These are phyloP conservation scores for Kwoniella pini DNA, from an alignment of 768 basidiomycete genomes.

Conservation along the genomic window DNA sequence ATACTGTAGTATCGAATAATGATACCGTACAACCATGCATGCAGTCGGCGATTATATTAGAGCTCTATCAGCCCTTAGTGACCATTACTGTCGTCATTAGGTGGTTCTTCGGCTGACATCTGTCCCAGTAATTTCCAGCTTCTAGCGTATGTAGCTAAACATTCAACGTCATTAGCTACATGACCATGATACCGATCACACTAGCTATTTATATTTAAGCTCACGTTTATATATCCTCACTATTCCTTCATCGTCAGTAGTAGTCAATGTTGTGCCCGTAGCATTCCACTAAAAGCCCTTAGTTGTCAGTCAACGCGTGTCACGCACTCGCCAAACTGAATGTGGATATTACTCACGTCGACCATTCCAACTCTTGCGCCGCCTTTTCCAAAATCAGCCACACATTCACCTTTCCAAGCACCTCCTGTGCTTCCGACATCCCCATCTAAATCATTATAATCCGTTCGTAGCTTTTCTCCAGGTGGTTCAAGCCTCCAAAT, in stretches of 20 bases:
- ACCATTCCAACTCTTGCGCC: slow-evolving; percentile 76
- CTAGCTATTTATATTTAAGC: slow-evolving; percentile 7
- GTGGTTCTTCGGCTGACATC: slow-evolving; percentile 52
- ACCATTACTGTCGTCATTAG: slow-evolving; percentile 19
- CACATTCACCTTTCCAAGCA: slow-evolving; percentile 73
- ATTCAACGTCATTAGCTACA: too few species aligned
- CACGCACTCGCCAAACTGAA: too few species aligned
- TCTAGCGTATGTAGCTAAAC: slow-evolving; percentile 50
- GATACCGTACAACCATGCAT: too few species aligned
- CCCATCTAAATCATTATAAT: slow-evolving; percentile 33
- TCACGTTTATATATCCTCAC: slow-evolving; percentile 69
- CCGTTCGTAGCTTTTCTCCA: slow-evolving; percentile 12
- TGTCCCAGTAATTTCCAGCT: slow-evolving; percentile 51
- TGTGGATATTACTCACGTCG: slow-evolving; percentile 76
- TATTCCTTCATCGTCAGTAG: slow-evolving; percentile 61
- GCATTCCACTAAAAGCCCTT: slow-evolving; percentile 48
- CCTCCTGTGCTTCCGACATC: slow-evolving; percentile 46
- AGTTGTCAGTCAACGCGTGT: too few species aligned
- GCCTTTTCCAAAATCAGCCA: slow-evolving; percentile 66
- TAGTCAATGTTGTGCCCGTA: slow-evolving; percentile 62
- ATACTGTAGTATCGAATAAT: too few species aligned
- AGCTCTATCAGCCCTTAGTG: slow-evolving; percentile 5
- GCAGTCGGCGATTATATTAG: too few species aligned
- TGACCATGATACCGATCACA: too few species aligned
- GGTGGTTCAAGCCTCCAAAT: slow-evolving; percentile 82